Percentiles rank a stretch among this genome's conserved stretches.
These are phyloP conservation scores for Penicillium brevicompactum DNA, from an alignment of 2,329 filamentous ascomycete genomes.

Conservation along the genomic window DNA sequence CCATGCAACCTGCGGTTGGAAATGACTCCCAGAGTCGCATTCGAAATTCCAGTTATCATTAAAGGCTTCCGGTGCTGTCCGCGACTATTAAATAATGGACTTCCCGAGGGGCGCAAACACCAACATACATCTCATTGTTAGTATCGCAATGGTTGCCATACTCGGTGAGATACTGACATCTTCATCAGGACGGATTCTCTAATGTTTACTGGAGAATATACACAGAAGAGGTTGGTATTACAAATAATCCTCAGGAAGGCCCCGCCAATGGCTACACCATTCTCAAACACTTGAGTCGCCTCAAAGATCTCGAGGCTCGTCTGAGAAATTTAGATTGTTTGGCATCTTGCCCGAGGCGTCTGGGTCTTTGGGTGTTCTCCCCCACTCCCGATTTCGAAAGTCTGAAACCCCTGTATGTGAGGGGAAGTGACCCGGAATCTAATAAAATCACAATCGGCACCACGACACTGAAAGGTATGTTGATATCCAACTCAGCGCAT, in stretches of 20 bases:
- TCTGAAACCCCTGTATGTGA: constrained; percentile 31
- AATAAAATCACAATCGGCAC: constrained; percentile 35
- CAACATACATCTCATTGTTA: constrained; percentile 46
- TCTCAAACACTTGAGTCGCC: constrained; percentile 40
- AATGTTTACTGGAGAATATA: constrained; percentile 48
- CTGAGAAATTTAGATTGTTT: constrained; percentile 41
- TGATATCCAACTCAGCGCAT: neutral
- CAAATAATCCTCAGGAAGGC: constrained; percentile 33
- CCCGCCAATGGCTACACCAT: constrained; percentile 41
- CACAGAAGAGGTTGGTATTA: constrained; percentile 37
- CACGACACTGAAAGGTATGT: constrained; percentile 37
- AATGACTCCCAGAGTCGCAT: constrained; percentile 35
- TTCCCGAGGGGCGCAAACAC: constrained; percentile 46
- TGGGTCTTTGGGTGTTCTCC: constrained; percentile 46
- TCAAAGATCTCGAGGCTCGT: constrained; percentile 42
- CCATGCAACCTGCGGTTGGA: constrained; percentile 26
- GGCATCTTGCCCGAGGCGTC: constrained; percentile 40
- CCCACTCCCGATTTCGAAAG: constrained; percentile 40
- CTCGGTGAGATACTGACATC: constrained; percentile 21
- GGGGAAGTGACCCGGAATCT: constrained; percentile 26
- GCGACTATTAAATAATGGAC: constrained; percentile 42
- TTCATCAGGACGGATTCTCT: constrained; percentile 43
- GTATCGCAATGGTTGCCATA: constrained; percentile 19
- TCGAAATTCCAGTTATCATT: constrained; percentile 29
- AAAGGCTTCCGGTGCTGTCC: constrained; percentile 30